Evolutionary conservation across 2,329 filamentous ascomycete genomes (phyloP), one percentile per base, ranked within the genome.

Genomic region (Microcyclosporella mali): DNA sequence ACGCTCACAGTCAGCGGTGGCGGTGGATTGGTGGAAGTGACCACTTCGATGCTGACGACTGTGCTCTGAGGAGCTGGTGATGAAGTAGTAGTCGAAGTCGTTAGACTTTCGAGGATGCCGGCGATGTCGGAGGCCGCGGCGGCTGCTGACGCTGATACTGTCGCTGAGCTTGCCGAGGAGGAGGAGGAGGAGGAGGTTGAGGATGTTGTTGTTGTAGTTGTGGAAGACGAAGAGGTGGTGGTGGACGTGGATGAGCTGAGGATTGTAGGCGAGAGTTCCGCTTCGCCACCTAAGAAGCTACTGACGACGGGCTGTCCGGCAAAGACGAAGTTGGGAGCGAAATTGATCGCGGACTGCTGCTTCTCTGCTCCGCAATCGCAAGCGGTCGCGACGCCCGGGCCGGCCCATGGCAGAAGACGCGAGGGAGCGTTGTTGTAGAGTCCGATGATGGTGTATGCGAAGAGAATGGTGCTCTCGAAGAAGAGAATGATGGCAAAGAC

Each of bases 381-480:
- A 1, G 18, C 39, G 12, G 48, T 41, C 8, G 50, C 27, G 9
- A 34, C 38, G 14, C 43, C 41, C 28, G 44, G 42, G 8, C 48
- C 47, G 9, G 52, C 47, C 52, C 50, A 53, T 1, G 55, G 51
- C 11, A 61, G 47, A 34, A 60, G 47, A 8, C 51, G 45, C 11
- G 50, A 37, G 12, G 60, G 61, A 1, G 61, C 45, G 35, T 59
- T 63, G 50, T 59, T 58, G 54, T 63, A 62, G 7, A 66, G 59
- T 7, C 62, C 63, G 28, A 66, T 61, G 25, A 62, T 50, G 3
- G 62, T 65, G 52, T 65, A 66, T 12, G 61, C 56, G 47, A 66
- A 65, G 15, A 66, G 56, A 21, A 61, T 41, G 2, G 56, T 60
- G 43, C 58, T 62, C 41, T 64, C 61, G 46, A 64, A 57, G 37